Evolutionary conservation across 2,329 filamentous ascomycete species (phyloP).

Genomic region (Aspergillus niger): DNA sequence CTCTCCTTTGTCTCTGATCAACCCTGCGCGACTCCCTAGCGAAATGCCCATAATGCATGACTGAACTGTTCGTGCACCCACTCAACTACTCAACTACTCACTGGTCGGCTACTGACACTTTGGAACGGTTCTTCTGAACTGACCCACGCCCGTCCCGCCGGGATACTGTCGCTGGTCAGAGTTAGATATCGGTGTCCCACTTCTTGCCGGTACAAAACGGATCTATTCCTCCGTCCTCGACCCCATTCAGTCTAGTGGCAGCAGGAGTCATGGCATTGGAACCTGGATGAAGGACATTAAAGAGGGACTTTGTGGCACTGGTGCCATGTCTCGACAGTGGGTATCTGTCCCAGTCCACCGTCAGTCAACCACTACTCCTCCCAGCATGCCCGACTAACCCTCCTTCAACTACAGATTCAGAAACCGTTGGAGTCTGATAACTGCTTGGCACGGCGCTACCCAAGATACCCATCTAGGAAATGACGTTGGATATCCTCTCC

Average conservation of each 20-base stretch:
- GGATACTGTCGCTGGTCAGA: neutral
- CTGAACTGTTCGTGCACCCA: neutral
- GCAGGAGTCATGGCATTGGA: too few relatives aligned
- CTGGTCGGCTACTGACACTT: slow-evolving; percentile 6
- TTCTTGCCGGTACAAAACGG: neutral
- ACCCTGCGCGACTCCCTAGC: neutral
- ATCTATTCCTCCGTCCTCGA: neutral
- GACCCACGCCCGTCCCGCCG: slow-evolving; percentile 8
- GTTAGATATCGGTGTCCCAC: slow-evolving; percentile 1
- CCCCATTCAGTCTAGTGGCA: neutral
- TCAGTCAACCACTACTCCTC: neutral
- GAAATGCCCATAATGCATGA: neutral
- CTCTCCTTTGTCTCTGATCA: neutral
- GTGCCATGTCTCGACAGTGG: neutral
- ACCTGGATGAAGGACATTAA: too few relatives aligned
- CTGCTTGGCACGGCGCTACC: slow-evolving; percentile 9
- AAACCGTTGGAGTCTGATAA: neutral
- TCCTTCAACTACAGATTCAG: neutral
- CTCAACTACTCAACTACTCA: neutral
- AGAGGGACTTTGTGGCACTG: neutral
- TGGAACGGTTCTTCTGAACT: neutral
- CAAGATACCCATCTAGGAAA: neutral
- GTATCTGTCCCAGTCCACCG: neutral
- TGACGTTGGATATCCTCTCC: neutral
- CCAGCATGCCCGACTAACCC: neutral